A percentile compares a stretch with the other conserved stretches of the same genome.
Conservation (phyloP, 352 stramenopile species). For the Phytophthora idaei region DNA sequence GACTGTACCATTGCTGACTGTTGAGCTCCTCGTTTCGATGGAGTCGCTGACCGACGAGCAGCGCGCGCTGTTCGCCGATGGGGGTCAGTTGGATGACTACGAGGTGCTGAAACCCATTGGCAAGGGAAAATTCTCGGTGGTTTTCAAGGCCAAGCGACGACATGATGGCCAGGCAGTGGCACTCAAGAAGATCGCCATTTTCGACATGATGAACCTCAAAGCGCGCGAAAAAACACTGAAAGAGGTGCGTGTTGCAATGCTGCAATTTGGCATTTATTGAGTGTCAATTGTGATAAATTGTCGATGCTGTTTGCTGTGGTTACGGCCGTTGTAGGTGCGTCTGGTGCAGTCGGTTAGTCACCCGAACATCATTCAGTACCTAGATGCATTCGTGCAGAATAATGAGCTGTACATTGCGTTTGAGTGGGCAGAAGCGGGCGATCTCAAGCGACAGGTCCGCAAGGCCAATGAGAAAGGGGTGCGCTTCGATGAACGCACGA, state of each 20-base stretch:
- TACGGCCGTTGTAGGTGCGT: slow-evolving; percentile 42
- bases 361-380: slow-evolving; percentile 92
- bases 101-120: slow-evolving; percentile 90
- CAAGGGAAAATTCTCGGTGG: slow-evolving; percentile 94
- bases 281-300: not conserved
- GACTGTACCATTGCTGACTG: slow-evolving; percentile 21
- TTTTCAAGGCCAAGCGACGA: slow-evolving; percentile 86
- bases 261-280: slow-evolving; percentile 1
- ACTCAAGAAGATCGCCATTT: slow-evolving; percentile 95
- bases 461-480: slow-evolving; percentile 87
- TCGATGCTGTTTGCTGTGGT: slow-evolving; percentile 12
- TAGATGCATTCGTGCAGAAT: slow-evolving; percentile 91
- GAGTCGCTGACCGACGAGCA: slow-evolving; percentile 79
- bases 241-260: slow-evolving; percentile 40
- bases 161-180: slow-evolving; percentile 79
- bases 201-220: slow-evolving; percentile 91
- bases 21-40: slow-evolving; percentile 40
- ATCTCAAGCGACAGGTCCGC: slow-evolving; percentile 93
- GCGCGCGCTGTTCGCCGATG: slow-evolving; percentile 62
- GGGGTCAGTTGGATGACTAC: slow-evolving; percentile 72
- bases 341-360: slow-evolving; percentile 91
- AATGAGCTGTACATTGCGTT: slow-evolving; percentile 94
- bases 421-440: slow-evolving; percentile 93
- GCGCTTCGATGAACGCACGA: slow-evolving; percentile 91
- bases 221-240: slow-evolving; percentile 92